Conservation (phyloP, 768 basidiomycete species). For the Hydnomerulius pinastri region DNA sequence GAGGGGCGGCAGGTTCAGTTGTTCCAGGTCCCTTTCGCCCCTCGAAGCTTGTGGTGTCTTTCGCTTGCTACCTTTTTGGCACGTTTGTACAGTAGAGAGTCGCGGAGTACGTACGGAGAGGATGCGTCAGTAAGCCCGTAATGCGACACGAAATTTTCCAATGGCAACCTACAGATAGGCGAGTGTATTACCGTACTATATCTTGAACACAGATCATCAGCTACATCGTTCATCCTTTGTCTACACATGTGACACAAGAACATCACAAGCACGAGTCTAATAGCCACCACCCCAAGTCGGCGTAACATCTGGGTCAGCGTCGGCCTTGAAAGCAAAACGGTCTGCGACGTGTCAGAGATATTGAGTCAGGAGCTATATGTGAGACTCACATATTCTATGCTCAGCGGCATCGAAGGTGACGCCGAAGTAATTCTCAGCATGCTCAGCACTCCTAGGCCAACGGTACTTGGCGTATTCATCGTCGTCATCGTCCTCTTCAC, state of each 20-base stretch:
- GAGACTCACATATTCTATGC: slow-evolving; percentile 36
- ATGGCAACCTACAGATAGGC: too few species aligned
- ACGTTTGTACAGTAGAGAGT: background rate
- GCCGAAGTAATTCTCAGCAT: slow-evolving; percentile 33
- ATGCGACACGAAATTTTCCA: too few species aligned
- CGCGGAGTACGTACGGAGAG: too few species aligned
- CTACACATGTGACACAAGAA: too few species aligned
- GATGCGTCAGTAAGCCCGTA: too few species aligned
- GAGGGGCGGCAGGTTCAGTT: background rate
- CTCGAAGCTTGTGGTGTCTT: slow-evolving; percentile 31
- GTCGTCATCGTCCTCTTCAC: slow-evolving; percentile 19
- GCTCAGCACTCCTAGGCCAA: slow-evolving; percentile 35
- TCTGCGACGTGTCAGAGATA: slow-evolving; percentile 10
- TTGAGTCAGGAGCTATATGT: background rate
- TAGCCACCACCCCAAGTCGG: slow-evolving; percentile 18
- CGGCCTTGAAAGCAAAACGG: slow-evolving; percentile 21
- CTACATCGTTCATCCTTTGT: too few species aligned
- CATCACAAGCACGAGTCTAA: too few species aligned
- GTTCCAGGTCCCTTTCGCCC: slow-evolving; percentile 3
- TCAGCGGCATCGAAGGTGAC: slow-evolving; percentile 38
- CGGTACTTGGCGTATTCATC: slow-evolving; percentile 18
- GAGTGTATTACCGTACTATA: too few species aligned
- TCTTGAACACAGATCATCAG: too few species aligned
- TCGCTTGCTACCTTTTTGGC: background rate
- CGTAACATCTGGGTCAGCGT: slow-evolving; percentile 16